Evolutionary conservation across 1,284 basidiomycete genomes (phyloP), one percentile per base, ranked within the genome.

Genomic region (Ganoderma boninense): DNA sequence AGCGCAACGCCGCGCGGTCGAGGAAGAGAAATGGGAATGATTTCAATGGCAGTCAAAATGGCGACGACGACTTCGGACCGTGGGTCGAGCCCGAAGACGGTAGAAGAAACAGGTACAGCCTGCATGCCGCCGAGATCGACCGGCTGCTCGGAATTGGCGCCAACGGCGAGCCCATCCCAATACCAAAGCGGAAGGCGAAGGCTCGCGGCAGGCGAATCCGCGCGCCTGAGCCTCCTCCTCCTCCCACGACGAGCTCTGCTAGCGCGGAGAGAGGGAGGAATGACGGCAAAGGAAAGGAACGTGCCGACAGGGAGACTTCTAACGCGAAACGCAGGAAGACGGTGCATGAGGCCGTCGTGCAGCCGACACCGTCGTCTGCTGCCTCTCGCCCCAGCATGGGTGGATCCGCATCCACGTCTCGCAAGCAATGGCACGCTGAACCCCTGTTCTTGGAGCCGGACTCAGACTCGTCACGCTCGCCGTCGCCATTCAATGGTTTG

Each of bases 291-390:
- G 60, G 59, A 14, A 60, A 62, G 32, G 60, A 49, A 20, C 61
- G 60, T 23, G 64, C 52, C 35, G 42, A 29, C 18, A 56, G 42
- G 18, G 46, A 69, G 35, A 14, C 56, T 56, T 42, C 42, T 54
- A 29, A 18, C 4, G 29, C 62, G 29, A 72, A 71, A 62, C 69
- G 69, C 18, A 69, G 69, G 65, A 69, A 64, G 69, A 71, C 69
- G 7, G 38, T 11, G n/a, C 40, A 59, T 40, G 35, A 59, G 57
- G 57, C 13, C 35, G 38, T 20, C 26, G 43, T 20, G 6, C 62
- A 52, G 8, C n/a, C 43, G 23, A 61, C 54, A 18, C 23, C 52
- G 26, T 56, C 44, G 1, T 29, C 59, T 6, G 67, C 60, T 52
- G 62, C 44, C 43, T 62, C 64, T 38, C 60, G 44, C 8, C 32